These are phyloP conservation scores for Rhododendron mucronatum DNA, from an alignment of 148 eudicot genomes.

Conservation along the genomic window DNA sequence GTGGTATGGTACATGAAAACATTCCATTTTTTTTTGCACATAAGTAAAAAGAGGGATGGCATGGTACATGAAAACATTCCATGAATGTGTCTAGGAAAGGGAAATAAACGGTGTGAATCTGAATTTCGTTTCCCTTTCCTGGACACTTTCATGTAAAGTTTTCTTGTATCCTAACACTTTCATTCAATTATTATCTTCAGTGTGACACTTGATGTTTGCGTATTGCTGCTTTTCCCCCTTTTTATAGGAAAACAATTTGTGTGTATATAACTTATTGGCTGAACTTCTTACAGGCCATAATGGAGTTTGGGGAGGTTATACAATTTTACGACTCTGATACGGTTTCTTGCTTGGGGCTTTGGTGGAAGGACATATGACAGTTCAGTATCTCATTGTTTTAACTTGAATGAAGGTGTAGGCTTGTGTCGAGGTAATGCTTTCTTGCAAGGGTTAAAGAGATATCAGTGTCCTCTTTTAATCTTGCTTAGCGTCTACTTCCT, in stretches of 20 bases:
- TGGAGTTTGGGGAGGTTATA: conserved; percentile 80
- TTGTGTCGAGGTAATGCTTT: conserved; percentile 35
- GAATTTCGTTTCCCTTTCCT: too few species aligned
- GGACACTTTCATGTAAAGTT: too few species aligned
- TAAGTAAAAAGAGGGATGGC: not conserved
- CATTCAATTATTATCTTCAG: not conserved
- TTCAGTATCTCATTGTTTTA: conserved; percentile 73
- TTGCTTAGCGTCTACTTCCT: not conserved
- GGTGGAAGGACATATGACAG: conserved; percentile 56
- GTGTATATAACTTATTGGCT: not conserved
- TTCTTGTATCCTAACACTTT: not conserved
- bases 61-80: too few species aligned
- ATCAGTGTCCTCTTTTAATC: not conserved
- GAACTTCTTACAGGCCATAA: conserved; percentile 58
- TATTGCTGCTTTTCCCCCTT: not conserved
- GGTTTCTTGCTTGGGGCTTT: conserved; percentile 90
- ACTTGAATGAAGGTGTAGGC: conserved; percentile 52
- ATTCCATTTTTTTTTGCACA: too few species aligned
- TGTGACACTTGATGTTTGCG: not conserved
- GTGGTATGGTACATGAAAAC: too few species aligned
- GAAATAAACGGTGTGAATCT: too few species aligned
- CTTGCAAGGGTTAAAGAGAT: not conserved
- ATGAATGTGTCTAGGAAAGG: too few species aligned
- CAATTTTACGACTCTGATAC: conserved; percentile 85
- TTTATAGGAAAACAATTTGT: not conserved